Conservation (phyloP, 139 green algal genomes). For the Marvania coccoides region DNA sequence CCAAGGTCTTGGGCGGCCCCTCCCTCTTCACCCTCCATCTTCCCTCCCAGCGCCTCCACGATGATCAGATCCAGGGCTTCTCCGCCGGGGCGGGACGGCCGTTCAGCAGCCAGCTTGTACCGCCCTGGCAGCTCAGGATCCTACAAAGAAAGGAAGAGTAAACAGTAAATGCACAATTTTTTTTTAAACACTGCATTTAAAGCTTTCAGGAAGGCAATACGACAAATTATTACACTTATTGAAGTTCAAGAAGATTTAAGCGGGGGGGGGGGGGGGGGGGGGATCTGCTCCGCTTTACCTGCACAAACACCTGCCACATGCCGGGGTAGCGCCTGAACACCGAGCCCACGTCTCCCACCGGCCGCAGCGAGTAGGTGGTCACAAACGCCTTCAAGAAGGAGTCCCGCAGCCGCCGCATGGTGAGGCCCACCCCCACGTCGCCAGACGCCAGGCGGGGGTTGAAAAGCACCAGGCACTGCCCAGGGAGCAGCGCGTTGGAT, state of each 20-base stretch:
- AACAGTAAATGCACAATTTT: background rate
- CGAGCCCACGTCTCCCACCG: slow-evolving; percentile 62
- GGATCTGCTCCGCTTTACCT: too few species aligned
- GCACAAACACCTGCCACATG: slow-evolving; percentile 60
- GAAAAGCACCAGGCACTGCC: slow-evolving; percentile 71
- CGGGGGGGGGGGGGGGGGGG: too few species aligned
- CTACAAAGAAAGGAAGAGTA: too few species aligned
- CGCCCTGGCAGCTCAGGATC: slow-evolving; percentile 17
- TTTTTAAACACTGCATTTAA: background rate
- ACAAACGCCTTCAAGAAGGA: slow-evolving; percentile 74
- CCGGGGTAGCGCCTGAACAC: slow-evolving; percentile 68
- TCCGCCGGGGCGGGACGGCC: slow-evolving; percentile 15
- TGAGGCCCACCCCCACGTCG: slow-evolving; percentile 91
- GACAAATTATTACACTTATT: too few species aligned
- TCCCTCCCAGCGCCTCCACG: slow-evolving; percentile 30
- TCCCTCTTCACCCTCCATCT: background rate
- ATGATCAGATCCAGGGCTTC: slow-evolving; percentile 43
- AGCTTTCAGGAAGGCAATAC: too few species aligned
- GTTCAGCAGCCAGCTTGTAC: slow-evolving; percentile 38
- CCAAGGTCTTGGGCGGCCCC: background rate
- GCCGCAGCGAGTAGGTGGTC: slow-evolving; percentile 81
- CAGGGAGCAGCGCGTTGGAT: background rate
- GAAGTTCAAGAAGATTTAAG: too few species aligned
- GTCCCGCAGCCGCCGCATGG: slow-evolving; percentile 70
- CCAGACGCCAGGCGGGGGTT: slow-evolving; percentile 85